A percentile compares a stretch with the other conserved stretches of the same genome.
Conservation (phyloP, 352 stramenopile genomes). For the Pythium myriotylum region DNA sequence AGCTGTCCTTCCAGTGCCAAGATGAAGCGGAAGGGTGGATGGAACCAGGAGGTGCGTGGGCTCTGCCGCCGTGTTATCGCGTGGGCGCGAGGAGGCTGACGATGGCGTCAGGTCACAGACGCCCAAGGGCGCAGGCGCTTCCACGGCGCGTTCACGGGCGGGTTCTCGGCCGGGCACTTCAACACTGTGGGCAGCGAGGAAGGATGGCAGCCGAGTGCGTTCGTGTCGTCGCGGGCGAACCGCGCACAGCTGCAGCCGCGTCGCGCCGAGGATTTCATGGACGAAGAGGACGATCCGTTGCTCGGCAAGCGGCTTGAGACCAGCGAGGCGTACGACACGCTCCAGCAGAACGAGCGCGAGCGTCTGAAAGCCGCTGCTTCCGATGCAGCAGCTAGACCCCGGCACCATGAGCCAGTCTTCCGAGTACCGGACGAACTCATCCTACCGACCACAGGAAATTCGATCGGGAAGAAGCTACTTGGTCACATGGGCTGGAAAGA, state of each 20-base stretch:
- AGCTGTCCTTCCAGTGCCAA: neutral
- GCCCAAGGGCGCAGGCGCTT: constrained; percentile 81
- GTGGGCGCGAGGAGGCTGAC: neutral
- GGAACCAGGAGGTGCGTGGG: constrained; percentile 58
- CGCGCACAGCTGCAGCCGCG: constrained; percentile 37
- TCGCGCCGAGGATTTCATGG: constrained; percentile 93
- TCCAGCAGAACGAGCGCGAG: constrained; percentile 40
- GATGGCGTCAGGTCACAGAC: constrained; percentile 56
- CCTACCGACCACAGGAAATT: constrained; percentile 58
- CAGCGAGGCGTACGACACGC: constrained; percentile 62
- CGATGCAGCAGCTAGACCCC: too few relatives aligned
- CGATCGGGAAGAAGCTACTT: constrained; percentile 83
- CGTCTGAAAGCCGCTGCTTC: constrained; percentile 20
- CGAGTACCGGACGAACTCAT: constrained; percentile 76
- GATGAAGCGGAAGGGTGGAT: constrained; percentile 54
- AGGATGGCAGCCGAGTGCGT: constrained; percentile 85
- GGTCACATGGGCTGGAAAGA: constrained; percentile 91
- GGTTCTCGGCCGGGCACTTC: constrained; percentile 93
- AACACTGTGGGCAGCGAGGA: constrained; percentile 92
- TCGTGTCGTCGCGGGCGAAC: constrained; percentile 76
- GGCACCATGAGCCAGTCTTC: constrained; percentile 33
- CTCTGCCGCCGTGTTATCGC: neutral
- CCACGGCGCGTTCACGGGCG: constrained; percentile 94
- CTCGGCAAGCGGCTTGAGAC: constrained; percentile 80
- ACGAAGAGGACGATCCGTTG: constrained; percentile 92